A percentile compares a stretch with the other conserved stretches of the same genome.
phyloP scores from a whole-genome alignment of 441 rosid genomes.

The Geranium incanum region DNA sequence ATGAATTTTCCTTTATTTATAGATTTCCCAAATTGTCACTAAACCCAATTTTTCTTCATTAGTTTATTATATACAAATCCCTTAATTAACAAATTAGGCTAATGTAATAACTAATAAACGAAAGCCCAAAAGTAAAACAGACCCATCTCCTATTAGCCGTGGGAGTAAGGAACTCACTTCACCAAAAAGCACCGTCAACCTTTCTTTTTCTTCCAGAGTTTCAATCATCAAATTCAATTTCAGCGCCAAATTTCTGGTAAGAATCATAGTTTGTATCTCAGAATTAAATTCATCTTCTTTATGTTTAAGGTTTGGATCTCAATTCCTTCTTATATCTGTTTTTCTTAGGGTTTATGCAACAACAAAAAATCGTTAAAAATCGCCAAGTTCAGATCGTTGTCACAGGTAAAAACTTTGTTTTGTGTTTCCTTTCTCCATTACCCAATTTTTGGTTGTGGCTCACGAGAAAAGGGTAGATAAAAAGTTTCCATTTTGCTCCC shows the following conservation, averaged over 20 bases:
- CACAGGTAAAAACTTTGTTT: slow-evolving; percentile 2
- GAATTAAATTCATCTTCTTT: neutral
- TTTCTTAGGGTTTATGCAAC: slow-evolving; percentile 4
- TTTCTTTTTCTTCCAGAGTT: neutral
- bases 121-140: neutral
- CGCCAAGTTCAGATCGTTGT: neutral
- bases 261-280: neutral
- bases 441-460: neutral
- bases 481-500: neutral
- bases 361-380: neutral
- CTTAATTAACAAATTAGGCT: neutral
- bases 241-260: slow-evolving; percentile 2
- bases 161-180: neutral
- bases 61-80: too few relatives aligned
- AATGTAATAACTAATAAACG: neutral
- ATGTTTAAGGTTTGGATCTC: neutral
- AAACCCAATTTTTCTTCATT: too few relatives aligned
- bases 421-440: neutral
- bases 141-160: neutral
- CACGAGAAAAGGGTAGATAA: neutral
- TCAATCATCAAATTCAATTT: neutral
- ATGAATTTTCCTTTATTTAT: too few relatives aligned
- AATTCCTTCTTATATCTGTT: neutral
- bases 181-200: neutral
- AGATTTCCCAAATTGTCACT: too few relatives aligned